Conservation (phyloP, 2,329 filamentous ascomycete species). For the Cladosporium sp. region DNA sequence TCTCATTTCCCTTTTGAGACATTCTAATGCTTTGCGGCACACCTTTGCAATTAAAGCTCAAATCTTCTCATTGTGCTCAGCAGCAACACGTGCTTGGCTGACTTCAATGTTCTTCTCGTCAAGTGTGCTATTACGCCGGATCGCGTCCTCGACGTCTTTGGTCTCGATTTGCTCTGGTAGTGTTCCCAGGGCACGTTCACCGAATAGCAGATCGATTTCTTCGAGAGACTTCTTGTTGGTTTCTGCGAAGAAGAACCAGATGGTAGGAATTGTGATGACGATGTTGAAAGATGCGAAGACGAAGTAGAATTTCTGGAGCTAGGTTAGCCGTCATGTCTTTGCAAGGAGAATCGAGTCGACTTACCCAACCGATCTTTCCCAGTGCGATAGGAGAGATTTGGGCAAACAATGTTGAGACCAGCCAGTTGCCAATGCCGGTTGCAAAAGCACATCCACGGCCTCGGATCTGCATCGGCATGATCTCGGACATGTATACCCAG, state of each 20-base stretch:
- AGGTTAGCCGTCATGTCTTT: neutral
- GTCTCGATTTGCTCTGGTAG: conserved; percentile 43
- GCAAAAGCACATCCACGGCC: conserved; percentile 56
- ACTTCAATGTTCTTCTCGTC: conserved; percentile 15
- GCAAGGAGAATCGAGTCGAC: neutral
- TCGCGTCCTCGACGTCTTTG: conserved; percentile 28
- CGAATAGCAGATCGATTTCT: conserved; percentile 57
- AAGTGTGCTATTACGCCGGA: conserved; percentile 18
- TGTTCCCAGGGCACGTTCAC: conserved; percentile 46
- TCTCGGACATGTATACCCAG: conserved; percentile 64
- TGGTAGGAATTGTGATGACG: conserved; percentile 40
- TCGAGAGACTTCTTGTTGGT: conserved; percentile 53
- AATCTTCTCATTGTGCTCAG: conserved; percentile 11
- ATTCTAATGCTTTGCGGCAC: no score
- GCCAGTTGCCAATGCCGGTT: conserved; percentile 56
- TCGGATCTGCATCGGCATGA: conserved; percentile 64
- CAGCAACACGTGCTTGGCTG: conserved; percentile 11
- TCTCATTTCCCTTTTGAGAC: no score
- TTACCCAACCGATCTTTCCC: conserved; percentile 44
- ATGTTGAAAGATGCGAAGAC: conserved; percentile 53
- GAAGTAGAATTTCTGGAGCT: conserved; percentile 52
- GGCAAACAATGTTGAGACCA: conserved; percentile 56
- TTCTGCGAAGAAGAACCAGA: conserved; percentile 52
- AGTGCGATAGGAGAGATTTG: conserved; percentile 55
- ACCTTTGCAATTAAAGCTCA: neutral